Percentiles rank a stretch among this genome's conserved stretches.
Conservation (phyloP, 495 filamentous ascomycete species). For the Xylaria palmicola region DNA sequence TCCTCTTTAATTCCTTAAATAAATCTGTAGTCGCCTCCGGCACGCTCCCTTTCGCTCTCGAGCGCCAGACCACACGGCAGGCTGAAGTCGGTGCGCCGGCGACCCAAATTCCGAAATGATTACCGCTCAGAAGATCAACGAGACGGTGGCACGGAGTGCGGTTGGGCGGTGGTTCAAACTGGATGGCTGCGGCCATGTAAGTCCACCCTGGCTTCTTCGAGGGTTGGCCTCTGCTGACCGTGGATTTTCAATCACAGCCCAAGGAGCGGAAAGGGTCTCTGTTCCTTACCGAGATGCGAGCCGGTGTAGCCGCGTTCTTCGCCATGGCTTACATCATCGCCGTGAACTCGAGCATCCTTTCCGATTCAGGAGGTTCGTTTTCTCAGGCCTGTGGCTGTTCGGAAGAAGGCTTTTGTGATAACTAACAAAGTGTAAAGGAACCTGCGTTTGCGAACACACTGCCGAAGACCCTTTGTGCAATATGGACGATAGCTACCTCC, state of each 20-base stretch:
- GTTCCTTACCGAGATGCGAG: conserved; percentile 78
- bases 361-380: conserved; percentile 44
- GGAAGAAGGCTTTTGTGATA: neutral
- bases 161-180: conserved; percentile 73
- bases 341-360: conserved; percentile 69
- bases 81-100: conserved; percentile 3
- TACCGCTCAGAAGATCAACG: conserved; percentile 37
- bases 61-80: conserved; percentile 4
- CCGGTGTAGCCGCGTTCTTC: conserved; percentile 79
- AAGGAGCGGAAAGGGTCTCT: conserved; percentile 69
- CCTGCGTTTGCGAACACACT: conserved; percentile 63
- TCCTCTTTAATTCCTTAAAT: neutral
- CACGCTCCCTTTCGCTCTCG: neutral
- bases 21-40: neutral
- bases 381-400: neutral
- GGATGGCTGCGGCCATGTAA: conserved; percentile 72
- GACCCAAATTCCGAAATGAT: conserved; percentile 2
- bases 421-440: conserved; percentile 44
- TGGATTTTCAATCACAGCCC: conserved; percentile 44
- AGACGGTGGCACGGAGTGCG: conserved; percentile 53
- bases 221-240: conserved; percentile 1
- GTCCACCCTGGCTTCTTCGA: conserved; percentile 22
- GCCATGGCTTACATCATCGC: conserved; percentile 79
- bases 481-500: conserved; percentile 54
- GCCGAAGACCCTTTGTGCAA: conserved; percentile 53